A percentile compares a stretch with the other conserved stretches of the same genome.
Evolutionary conservation across 169 alveolate species (phyloP).

Genomic region (Neospora caninum): DNA sequence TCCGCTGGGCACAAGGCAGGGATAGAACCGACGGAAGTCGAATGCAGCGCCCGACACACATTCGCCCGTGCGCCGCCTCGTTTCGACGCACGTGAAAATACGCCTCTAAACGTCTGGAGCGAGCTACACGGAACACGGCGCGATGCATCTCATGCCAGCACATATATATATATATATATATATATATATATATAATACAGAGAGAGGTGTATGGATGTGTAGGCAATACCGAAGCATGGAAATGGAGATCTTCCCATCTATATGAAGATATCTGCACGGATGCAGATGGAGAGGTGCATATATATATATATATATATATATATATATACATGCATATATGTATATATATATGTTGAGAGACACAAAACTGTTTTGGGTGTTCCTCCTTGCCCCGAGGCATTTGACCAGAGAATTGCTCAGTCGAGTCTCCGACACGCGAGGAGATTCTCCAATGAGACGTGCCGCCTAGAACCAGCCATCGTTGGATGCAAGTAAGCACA

Average conservation of each 20-base stretch:
- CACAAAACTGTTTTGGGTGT: too few species aligned
- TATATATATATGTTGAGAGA: too few species aligned
- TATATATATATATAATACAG: neutral
- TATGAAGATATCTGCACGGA: neutral
- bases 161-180: neutral
- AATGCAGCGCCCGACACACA: neutral
- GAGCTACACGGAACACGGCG: neutral
- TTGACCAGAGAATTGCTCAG: too few species aligned
- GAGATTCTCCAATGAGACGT: too few species aligned
- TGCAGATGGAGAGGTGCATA: neutral
- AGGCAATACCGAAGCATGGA: too few species aligned
- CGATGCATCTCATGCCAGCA: neutral
- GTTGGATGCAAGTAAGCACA: neutral
- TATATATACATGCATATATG: too few species aligned
- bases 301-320: neutral
- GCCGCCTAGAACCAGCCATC: too few species aligned
- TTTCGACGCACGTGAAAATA: neutral
- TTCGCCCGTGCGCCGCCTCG: neutral
- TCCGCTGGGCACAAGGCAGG: conserved; percentile 46
- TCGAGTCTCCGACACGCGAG: too few species aligned
- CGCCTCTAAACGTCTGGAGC: neutral
- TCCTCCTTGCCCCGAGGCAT: neutral
- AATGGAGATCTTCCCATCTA: too few species aligned
- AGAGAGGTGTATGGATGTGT: neutral
- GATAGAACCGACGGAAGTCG: neutral